phyloP scores from a whole-genome alignment of 495 filamentous ascomycete genomes.

The Neohortaea acidophila region DNA sequence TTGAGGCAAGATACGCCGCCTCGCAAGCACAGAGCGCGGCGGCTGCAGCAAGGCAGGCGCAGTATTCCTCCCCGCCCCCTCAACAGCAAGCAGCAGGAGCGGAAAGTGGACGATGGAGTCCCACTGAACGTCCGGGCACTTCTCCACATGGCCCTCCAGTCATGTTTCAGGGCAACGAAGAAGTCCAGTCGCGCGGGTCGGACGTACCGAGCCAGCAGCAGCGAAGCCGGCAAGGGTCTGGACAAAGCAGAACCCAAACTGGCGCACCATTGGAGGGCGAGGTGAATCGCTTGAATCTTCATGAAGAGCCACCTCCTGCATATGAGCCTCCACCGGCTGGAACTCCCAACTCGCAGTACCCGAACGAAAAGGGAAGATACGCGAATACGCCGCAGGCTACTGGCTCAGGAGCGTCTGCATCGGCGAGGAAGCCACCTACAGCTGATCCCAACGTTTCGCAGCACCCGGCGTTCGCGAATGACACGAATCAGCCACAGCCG shows the following conservation, averaged over 20 bases:
- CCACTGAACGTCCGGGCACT: conserved; percentile 77
- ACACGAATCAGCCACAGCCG: conserved; percentile 30
- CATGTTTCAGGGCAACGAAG: conserved; percentile 69
- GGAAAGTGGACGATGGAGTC: conserved; percentile 62
- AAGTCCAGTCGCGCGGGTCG: conserved; percentile 21
- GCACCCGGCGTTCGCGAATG: conserved; percentile 83
- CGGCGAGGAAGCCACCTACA: not conserved
- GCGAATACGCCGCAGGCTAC: conserved; percentile 56
- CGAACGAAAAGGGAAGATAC: conserved; percentile 41
- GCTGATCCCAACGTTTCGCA: conserved; percentile 36
- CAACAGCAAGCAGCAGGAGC: conserved; percentile 28
- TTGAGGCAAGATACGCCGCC: conserved; percentile 80
- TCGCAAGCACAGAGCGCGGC: conserved; percentile 74
- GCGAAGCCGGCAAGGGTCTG: conserved; percentile 29
- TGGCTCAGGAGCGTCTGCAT: not conserved
- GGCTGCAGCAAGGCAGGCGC: conserved; percentile 56
- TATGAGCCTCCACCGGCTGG: conserved; percentile 49
- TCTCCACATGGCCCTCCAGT: conserved; percentile 85
- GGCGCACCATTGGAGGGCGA: conserved; percentile 85
- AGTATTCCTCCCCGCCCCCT: conserved; percentile 43
- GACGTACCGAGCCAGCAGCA: conserved; percentile 9
- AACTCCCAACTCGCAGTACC: conserved; percentile 42
- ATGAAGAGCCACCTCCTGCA: conserved; percentile 71
- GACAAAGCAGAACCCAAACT: conserved; percentile 24
- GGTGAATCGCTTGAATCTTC: conserved; percentile 60